Conservation (phyloP, 805 yeast species). For the Huiozyma sinensis region DNA sequence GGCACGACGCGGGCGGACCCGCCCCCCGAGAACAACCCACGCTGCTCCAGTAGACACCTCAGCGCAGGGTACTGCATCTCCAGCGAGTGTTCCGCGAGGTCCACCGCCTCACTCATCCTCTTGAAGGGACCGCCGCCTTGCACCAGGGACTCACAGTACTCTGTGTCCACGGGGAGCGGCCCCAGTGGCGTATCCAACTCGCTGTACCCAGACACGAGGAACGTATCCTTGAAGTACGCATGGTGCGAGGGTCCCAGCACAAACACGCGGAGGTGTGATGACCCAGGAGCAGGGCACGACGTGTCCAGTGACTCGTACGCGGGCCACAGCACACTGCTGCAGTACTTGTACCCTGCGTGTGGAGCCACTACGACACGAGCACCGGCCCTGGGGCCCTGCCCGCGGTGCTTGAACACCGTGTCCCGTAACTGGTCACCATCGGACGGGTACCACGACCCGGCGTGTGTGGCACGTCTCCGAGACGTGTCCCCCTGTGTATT, state of each 20-base stretch:
- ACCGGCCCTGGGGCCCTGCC: not conserved
- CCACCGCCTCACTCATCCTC: conserved; percentile 48
- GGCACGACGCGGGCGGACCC: conserved; percentile 55
- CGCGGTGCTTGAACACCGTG: conserved; percentile 25
- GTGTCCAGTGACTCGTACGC: conserved; percentile 66
- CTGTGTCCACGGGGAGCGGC: conserved; percentile 51
- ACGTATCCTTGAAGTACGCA: conserved; percentile 59
- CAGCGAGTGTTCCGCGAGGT: conserved; percentile 81
- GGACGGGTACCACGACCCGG: conserved; percentile 81
- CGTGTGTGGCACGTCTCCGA: conserved; percentile 63
- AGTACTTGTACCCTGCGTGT: conserved; percentile 87
- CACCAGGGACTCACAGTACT: conserved; percentile 30
- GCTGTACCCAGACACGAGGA: conserved; percentile 41
- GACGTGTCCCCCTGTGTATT: not conserved
- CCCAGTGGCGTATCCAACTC: conserved; percentile 80
- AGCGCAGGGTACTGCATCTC: conserved; percentile 82
- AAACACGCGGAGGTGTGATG: conserved; percentile 47
- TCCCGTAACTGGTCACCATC: conserved; percentile 32
- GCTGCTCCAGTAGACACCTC: conserved; percentile 41
- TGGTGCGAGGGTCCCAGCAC: conserved; percentile 92
- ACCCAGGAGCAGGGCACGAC: not conserved
- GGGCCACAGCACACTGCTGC: conserved; percentile 69
- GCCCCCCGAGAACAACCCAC: conserved; percentile 18
- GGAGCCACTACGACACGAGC: conserved; percentile 34
- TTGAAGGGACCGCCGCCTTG: conserved; percentile 31